Evolutionary conservation across 768 basidiomycete species (phyloP), one percentile per base, ranked within the genome.

Genomic region (Phlegmacium glaucopus): DNA sequence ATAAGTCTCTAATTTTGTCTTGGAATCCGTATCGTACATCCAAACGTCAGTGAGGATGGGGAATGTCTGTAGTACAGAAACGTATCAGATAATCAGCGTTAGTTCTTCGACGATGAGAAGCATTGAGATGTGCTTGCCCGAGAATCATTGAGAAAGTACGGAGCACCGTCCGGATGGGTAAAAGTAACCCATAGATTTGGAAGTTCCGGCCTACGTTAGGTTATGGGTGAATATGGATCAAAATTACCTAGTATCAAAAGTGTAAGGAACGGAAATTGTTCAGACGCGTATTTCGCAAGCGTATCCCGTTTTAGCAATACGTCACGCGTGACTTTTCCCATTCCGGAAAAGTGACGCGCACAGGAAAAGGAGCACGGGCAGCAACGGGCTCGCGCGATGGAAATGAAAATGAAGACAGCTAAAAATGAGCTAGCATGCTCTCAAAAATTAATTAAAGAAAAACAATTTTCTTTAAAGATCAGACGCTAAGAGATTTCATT

Each of bases 41-140:
- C 63, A 50, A 9, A 60, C 62, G 18, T 67, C 63, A 2, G 64
- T 65, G 12, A 64, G 30, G 22, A 65, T 35, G 3, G 52, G 46
- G 11, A 53, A 25, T 9, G 25, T 25, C 58, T 55, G 27, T 49
- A 28, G 47, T 37, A 35, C n/a, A 22, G 22, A 8, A 42, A 34
- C 2, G n/a, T 11, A 34, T 11, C 3, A n/a, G n/a, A n/a, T n/a
- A n/a, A n/a, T n/a, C n/a, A 8, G 15, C 22, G 34, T 48, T 25
- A 16, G 18, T 7, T 36, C 9, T 11, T 9, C 30, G 34, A n/a
- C 13, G 27, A 17, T 11, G n/a, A 30, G 11, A 30, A 11, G 28
- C 4, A 28, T 46, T 5, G 11, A 11, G 4, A 44, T 10, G 28
- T 15, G n/a, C 48, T 9, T 44, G 61, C 60, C 32, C 50, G 45